These are phyloP conservation scores for Ailanthus altissimus DNA, from an alignment of 345 rosid genomes.

Conservation along the genomic window DNA sequence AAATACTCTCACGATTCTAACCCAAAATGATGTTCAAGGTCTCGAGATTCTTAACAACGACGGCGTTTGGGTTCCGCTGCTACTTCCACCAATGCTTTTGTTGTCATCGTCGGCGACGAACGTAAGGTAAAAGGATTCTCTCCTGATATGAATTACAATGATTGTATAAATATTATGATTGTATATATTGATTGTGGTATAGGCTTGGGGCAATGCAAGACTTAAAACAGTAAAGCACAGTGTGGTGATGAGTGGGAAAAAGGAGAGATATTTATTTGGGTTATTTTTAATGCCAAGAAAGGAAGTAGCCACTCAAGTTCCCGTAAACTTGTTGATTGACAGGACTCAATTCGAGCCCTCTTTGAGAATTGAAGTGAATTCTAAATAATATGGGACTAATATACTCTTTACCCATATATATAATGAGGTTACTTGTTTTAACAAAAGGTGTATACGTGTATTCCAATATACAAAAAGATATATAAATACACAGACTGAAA, in stretches of 20 bases:
- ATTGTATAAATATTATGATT: no score
- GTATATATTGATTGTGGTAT: background rate
- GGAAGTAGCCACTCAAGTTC: slow-evolving; percentile 36
- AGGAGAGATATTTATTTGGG: slow-evolving; percentile 48
- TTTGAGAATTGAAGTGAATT: no score
- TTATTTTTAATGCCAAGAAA: slow-evolving; percentile 43
- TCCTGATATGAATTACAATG: no score
- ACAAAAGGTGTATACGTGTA: no score
- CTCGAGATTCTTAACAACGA: slow-evolving; percentile 40
- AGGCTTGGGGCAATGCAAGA: slow-evolving; percentile 68
- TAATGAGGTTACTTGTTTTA: no score
- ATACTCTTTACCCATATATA: no score
- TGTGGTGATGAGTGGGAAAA: slow-evolving; percentile 42
- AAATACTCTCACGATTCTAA: slow-evolving; percentile 40
- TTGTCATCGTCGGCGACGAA: slow-evolving; percentile 45
- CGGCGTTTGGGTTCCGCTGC: slow-evolving; percentile 36
- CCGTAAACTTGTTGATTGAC: slow-evolving; percentile 41
- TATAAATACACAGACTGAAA: no score
- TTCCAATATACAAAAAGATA: no score
- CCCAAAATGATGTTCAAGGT: slow-evolving; percentile 54
- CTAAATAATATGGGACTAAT: no score
- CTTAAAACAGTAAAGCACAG: slow-evolving; percentile 46
- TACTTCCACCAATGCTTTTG: slow-evolving; percentile 37
- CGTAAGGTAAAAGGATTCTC: slow-evolving; percentile 39
- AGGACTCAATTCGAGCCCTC: no score